phyloP scores from a whole-genome alignment of 441 rosid species.

The Hypseocharis bilobata region DNA sequence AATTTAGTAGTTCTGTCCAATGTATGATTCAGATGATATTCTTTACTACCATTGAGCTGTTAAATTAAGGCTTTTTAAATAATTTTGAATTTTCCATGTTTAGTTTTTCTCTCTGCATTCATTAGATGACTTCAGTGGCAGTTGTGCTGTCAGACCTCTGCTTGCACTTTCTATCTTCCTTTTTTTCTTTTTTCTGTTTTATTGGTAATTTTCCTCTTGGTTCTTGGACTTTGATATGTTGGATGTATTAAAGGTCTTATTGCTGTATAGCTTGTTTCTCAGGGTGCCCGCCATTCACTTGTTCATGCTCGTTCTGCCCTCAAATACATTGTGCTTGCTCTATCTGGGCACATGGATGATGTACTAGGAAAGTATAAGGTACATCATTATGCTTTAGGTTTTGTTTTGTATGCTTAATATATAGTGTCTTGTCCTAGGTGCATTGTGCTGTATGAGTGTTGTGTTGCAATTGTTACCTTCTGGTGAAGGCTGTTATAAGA shows the following conservation, averaged over 20 bases:
- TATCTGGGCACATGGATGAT: conserved; percentile 81
- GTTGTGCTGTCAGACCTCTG: too few relatives aligned
- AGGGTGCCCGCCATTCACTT: conserved; percentile 47
- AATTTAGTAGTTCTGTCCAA: too few relatives aligned
- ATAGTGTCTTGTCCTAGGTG: neutral
- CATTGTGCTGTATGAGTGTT: neutral
- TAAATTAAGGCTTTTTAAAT: neutral
- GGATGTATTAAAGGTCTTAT: conserved; percentile 14
- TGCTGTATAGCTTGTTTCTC: conserved; percentile 23
- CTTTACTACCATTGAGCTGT: neutral
- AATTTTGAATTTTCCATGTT: neutral
- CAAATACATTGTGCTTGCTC: conserved; percentile 65
- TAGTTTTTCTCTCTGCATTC: neutral
- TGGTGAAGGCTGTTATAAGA: conserved; percentile 1
- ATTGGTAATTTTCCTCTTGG: neutral
- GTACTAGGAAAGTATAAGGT: conserved; percentile 74
- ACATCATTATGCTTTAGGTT: conserved; percentile 10
- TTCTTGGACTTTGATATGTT: conserved; percentile 4
- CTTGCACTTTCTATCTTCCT: neutral
- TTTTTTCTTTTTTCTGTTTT: neutral
- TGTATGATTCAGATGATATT: too few relatives aligned
- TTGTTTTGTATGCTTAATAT: conserved; percentile 3
- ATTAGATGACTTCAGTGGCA: too few relatives aligned
- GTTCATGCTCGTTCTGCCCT: conserved; percentile 63
- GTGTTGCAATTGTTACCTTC: neutral